These are phyloP conservation scores for Zalaria sp. DNA, from an alignment of 2,329 filamentous ascomycete species.

Conservation along the genomic window DNA sequence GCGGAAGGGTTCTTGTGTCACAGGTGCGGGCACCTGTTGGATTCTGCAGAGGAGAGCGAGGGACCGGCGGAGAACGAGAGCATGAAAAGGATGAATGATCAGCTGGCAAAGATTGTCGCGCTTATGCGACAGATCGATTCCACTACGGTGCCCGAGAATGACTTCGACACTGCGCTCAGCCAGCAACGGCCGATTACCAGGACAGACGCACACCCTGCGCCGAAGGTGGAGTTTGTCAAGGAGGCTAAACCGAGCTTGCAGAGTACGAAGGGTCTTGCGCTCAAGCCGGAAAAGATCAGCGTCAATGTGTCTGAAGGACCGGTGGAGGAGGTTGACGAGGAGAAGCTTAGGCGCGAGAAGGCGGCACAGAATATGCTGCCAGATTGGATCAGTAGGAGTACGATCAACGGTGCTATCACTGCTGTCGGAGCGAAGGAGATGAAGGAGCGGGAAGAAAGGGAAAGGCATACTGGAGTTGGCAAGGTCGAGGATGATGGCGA, in stretches of 20 bases:
- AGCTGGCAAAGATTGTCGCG: slow-evolving; percentile 66
- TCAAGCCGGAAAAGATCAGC: slow-evolving; percentile 20
- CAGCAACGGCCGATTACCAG: slow-evolving; percentile 50
- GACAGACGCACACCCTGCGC: slow-evolving; percentile 49
- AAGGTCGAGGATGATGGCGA: slow-evolving; percentile 29
- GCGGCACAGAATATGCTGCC: slow-evolving; percentile 20
- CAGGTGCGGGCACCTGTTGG: slow-evolving; percentile 53
- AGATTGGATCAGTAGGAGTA: slow-evolving; percentile 20
- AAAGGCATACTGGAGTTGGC: slow-evolving; percentile 18
- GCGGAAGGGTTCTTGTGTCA: slow-evolving; percentile 60
- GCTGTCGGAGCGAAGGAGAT: slow-evolving; percentile 20
- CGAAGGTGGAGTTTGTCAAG: slow-evolving; percentile 18
- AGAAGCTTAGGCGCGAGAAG: slow-evolving; percentile 15
- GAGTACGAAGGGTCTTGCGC: slow-evolving; percentile 17
- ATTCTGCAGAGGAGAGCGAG: slow-evolving; percentile 48
- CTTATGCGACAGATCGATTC: slow-evolving; percentile 64
- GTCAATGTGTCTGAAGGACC: slow-evolving; percentile 20
- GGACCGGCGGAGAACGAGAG: slow-evolving; percentile 42
- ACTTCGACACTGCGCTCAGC: slow-evolving; percentile 54
- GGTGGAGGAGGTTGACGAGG: slow-evolving; percentile 18
- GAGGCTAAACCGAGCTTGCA: slow-evolving; percentile 16
- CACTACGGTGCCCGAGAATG: slow-evolving; percentile 57
- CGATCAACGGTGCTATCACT: slow-evolving; percentile 31
- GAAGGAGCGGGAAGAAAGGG: slow-evolving; percentile 23
- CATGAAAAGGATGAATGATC: slow-evolving; percentile 60